Percentiles rank a stretch among this genome's conserved stretches.
phyloP scores from a whole-genome alignment of 768 basidiomycete genomes.

The Mycena chlorophos region DNA sequence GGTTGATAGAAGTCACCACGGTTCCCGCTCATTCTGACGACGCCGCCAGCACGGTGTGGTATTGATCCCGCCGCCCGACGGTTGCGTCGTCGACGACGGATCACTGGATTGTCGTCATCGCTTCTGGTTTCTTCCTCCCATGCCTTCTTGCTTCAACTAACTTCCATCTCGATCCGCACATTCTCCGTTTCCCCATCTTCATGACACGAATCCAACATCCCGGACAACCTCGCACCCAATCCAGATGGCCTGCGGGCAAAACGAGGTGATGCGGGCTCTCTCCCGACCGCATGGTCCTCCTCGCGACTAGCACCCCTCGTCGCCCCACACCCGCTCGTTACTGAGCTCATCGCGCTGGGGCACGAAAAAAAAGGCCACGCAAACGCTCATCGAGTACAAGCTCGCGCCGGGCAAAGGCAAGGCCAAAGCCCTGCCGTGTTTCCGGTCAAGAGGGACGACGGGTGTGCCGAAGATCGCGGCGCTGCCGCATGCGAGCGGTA shows the following conservation, averaged over 20 bases:
- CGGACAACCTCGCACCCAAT: constrained; percentile 36
- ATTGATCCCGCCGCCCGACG: no score
- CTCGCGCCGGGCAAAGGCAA: constrained; percentile 48
- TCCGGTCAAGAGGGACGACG: constrained; percentile 56
- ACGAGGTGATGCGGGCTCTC: constrained; percentile 26
- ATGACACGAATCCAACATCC: constrained; percentile 30
- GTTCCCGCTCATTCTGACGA: no score
- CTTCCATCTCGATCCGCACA: no score
- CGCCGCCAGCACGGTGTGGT: no score
- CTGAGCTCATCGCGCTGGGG: constrained; percentile 4
- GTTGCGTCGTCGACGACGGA: no score
- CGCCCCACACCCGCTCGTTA: not conserved
- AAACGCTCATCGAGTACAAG: constrained; percentile 37
- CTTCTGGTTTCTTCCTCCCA: no score
- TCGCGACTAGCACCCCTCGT: not conserved
- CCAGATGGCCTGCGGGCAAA: constrained; percentile 24
- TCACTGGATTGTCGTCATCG: no score
- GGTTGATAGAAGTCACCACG: no score
- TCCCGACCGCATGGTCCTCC: not conserved
- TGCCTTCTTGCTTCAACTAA: no score
- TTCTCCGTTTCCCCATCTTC: not conserved
- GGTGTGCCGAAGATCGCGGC: constrained; percentile 46
- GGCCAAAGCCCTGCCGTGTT: constrained; percentile 49
- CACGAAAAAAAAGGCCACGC: not conserved
- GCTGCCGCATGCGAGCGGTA: constrained; percentile 28